Conservation (phyloP, 106 monocot genomes). For the Platanthera zijinensis region DNA sequence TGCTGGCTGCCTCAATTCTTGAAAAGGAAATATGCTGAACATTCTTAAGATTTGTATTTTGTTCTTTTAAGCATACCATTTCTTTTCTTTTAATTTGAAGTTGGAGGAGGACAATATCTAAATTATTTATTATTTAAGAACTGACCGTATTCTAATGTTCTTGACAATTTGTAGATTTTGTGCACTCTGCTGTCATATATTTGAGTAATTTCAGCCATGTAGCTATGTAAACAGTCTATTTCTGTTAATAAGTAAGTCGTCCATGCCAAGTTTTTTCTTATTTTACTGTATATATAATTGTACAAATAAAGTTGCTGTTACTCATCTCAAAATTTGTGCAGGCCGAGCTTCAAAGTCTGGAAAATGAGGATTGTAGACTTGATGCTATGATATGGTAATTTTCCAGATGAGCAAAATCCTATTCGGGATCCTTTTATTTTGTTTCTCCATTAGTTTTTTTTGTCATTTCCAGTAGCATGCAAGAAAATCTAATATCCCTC, state of each 20-base stretch:
- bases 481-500: conserved; percentile 11
- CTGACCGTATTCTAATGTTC: background rate
- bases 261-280: background rate
- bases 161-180: background rate
- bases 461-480: conserved; percentile 9
- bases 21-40: too few species aligned
- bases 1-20: too few species aligned
- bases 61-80: too few species aligned
- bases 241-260: background rate
- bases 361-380: conserved; percentile 19
- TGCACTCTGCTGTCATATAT: too few species aligned
- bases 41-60: too few species aligned
- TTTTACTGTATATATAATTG: background rate
- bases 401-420: background rate
- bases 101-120: too few species aligned
- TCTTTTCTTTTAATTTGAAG: too few species aligned
- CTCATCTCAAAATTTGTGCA: background rate
- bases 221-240: background rate
- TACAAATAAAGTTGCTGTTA: background rate
- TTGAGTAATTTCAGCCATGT: too few species aligned
- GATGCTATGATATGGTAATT: conserved; percentile 19
- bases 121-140: too few species aligned
- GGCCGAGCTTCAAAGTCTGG: conserved; percentile 5
- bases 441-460: background rate
- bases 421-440: background rate